Conservation (phyloP, 495 filamentous ascomycete genomes). For the Talaromyces adpressus region DNA sequence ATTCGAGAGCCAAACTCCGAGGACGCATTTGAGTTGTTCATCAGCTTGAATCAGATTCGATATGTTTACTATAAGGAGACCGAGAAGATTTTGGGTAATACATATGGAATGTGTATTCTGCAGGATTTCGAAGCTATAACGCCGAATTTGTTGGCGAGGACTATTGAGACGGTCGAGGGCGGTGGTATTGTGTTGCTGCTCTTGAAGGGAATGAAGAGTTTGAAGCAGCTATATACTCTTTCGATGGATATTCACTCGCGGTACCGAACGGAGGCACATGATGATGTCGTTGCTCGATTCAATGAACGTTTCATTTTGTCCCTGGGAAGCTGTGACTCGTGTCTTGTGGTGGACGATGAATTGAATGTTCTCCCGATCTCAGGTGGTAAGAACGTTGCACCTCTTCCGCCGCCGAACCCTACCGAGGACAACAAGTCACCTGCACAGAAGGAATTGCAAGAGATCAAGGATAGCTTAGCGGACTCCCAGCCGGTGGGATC, state of each 20-base stretch:
- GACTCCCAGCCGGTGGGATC: conserved; percentile 84
- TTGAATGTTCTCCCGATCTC: conserved; percentile 96
- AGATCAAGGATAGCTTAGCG: conserved; percentile 78
- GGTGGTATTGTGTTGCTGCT: conserved; percentile 87
- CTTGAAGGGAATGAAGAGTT: conserved; percentile 90
- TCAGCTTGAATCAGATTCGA: conserved; percentile 91
- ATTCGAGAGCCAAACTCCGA: conserved; percentile 92
- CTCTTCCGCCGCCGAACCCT: conserved; percentile 62
- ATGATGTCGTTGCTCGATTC: conserved; percentile 91
- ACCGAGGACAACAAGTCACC: conserved; percentile 58
- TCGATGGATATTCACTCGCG: conserved; percentile 97
- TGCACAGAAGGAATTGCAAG: conserved; percentile 69
- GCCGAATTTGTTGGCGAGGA: conserved; percentile 88
- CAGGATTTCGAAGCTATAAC: conserved; percentile 99
- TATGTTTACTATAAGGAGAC: conserved; percentile 99
- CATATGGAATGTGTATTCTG: conserved; percentile 96
- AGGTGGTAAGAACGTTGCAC: conserved; percentile 86
- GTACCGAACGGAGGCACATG: conserved; percentile 94
- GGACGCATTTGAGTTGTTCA: conserved; percentile 96
- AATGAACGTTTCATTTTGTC: conserved; percentile 98
- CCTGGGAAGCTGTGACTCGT: conserved; percentile 86
- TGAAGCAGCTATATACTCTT: conserved; percentile 95
- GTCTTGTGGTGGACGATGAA: conserved; percentile 95
- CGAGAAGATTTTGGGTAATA: conserved; percentile 98
- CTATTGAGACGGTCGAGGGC: conserved; percentile 96